Conservation (phyloP, 139 green algal genomes). For the Klebsormidium nitens region DNA sequence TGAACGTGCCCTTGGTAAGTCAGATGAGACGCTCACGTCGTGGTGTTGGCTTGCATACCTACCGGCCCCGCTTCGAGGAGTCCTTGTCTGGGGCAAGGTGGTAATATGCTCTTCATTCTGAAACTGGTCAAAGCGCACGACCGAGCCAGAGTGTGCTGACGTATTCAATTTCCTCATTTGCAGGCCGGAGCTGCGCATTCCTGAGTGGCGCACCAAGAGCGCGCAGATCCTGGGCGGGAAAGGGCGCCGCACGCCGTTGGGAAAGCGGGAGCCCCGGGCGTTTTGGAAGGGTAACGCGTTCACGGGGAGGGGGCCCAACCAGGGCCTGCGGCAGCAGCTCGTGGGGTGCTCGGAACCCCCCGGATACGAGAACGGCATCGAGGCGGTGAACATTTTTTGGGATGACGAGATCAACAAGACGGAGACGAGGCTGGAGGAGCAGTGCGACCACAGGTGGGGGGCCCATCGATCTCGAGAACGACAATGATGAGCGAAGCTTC, state of each 20-base stretch:
- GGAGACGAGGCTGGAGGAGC: slow-evolving; percentile 3
- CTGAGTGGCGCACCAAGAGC: slow-evolving; percentile 8
- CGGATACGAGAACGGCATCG: neutral
- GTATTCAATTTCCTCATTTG: too few species aligned
- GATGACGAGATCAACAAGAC: neutral
- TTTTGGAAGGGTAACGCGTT: slow-evolving; percentile 18
- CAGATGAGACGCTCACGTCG: too few species aligned
- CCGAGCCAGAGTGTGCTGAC: too few species aligned
- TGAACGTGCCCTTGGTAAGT: too few species aligned
- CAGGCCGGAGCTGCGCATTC: slow-evolving; percentile 22
- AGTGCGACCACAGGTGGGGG: slow-evolving; percentile 31
- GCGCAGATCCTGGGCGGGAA: neutral
- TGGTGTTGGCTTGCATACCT: too few species aligned
- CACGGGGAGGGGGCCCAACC: neutral
- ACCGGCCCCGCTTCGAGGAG: too few species aligned
- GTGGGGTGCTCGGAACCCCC: neutral
- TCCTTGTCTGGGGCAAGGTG: too few species aligned
- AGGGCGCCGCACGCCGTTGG: neutral
- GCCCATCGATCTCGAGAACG: too few species aligned
- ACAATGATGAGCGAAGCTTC: too few species aligned
- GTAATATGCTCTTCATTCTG: too few species aligned
- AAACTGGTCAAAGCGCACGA: too few species aligned
- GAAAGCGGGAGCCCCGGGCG: slow-evolving; percentile 3
- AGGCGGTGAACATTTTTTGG: slow-evolving; percentile 7
- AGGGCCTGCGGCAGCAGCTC: neutral